phyloP scores from a whole-genome alignment of 1,139 yeast genomes.

The Debaryomyces fabryi region DNA sequence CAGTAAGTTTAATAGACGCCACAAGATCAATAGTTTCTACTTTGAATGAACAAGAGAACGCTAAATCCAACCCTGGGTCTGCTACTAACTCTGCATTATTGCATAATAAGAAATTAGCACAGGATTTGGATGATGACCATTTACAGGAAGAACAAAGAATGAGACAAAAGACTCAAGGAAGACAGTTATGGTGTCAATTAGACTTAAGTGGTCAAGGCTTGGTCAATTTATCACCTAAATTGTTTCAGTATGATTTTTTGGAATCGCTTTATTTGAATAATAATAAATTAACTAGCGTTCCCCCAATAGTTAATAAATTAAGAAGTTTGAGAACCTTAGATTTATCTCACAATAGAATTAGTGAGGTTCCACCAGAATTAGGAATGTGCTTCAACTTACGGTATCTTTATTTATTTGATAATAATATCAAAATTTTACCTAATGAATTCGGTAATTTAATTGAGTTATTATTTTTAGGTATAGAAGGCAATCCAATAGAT shows the following conservation, averaged over 20 bases:
- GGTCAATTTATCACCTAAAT: constrained; percentile 64
- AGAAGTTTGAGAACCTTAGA: constrained; percentile 82
- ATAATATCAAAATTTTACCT: constrained; percentile 75
- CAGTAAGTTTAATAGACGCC: constrained; percentile 55
- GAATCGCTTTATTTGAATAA: constrained; percentile 88
- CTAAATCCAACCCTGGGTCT: constrained; percentile 25
- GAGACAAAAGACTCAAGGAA: constrained; percentile 68
- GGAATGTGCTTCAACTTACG: constrained; percentile 82
- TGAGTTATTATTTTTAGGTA: constrained; percentile 83
- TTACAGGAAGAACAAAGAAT: constrained; percentile 76
- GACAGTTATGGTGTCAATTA: constrained; percentile 91
- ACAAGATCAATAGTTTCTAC: constrained; percentile 53
- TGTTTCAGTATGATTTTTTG: constrained; percentile 82
- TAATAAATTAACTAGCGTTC: constrained; percentile 71
- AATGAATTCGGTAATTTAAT: constrained; percentile 83
- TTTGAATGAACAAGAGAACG: constrained; percentile 46
- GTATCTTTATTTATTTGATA: constrained; percentile 86
- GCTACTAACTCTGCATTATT: constrained; percentile 47
- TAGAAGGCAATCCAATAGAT: constrained; percentile 91
- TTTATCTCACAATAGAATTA: constrained; percentile 74
- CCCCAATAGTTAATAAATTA: constrained; percentile 69
- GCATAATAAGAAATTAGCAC: constrained; percentile 64
- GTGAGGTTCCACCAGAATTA: constrained; percentile 74
- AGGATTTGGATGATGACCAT: constrained; percentile 68
- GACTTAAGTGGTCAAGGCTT: constrained; percentile 92